Base-by-base conservation (phyloP, 179 eudicot species). In the Sideroxylon spinosum region DNA sequence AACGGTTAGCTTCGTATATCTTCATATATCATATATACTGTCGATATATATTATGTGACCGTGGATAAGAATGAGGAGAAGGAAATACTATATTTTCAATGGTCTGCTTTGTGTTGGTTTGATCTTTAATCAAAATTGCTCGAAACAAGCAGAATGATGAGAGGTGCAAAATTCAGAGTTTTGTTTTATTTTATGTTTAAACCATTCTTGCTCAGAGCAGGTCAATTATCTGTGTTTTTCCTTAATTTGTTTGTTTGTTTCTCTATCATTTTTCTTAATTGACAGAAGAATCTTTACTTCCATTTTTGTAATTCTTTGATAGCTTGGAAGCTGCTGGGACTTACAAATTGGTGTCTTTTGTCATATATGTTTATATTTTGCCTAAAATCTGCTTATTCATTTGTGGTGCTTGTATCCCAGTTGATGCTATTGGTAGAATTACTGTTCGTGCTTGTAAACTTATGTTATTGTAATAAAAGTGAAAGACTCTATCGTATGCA, bases 1-100 rank as follows among this genome's bases (percentile, higher is more conserved):
- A 76, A 87, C 89, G 91, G 98, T 91, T 79, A 78, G 84, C 72
- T 81, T 3, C 49, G 9, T 48, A 25, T 23, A 13, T 20, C 16
- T 26, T 9, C 17, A 23, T 22, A 26, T 16, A 71, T 13, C 9
- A 49, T 16, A 63, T 16, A 63, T 49, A 22, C 13, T 1, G 25
- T 57, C 37, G 25, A 50, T 49, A 37, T 37, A 37, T 3, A 37
- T 37, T 37, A 37, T 3, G 44, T 37, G 44, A 37, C 44, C 44
- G 44, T 11, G 67, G 67, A 57, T 26, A 55, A 55, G 26, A 12
- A 0, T 9, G 25, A 73, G 16, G 8, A 73, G 55, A 4, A 9
- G 32, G 55, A 57, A 71, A 48, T 8, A 70, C 48, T 25, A 46
- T 12, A 6, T 5, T 20, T 13, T 20, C 46, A 10, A 22, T 52